phyloP scores from a whole-genome alignment of 2,329 filamentous ascomycete species.

The Talaromyces sp. region DNA sequence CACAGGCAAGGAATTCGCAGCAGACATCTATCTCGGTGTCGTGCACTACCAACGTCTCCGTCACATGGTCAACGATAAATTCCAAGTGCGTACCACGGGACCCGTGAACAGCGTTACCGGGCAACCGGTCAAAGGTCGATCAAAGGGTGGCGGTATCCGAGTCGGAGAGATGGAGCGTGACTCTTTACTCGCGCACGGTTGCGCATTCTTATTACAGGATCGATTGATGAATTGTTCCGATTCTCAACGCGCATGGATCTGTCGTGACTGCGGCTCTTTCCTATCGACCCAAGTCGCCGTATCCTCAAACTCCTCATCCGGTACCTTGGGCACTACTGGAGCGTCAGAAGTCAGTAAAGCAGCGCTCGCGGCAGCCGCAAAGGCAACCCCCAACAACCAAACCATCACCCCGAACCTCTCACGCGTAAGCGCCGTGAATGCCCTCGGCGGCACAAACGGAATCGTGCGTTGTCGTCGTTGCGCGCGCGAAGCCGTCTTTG shows the following conservation, averaged over 20 bases:
- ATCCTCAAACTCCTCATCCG: slow-evolving; percentile 23
- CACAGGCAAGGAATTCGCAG: slow-evolving; percentile 86
- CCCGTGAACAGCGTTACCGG: slow-evolving; percentile 85
- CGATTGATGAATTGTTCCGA: slow-evolving; percentile 96
- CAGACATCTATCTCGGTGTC: slow-evolving; percentile 93
- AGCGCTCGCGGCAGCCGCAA: slow-evolving; percentile 27
- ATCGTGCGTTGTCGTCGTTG: slow-evolving; percentile 76
- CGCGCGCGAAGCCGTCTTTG: slow-evolving; percentile 57
- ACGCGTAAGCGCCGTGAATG: slow-evolving; percentile 53
- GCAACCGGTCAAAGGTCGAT: slow-evolving; percentile 94
- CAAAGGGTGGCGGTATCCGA: slow-evolving; percentile 95
- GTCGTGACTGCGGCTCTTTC: slow-evolving; percentile 84
- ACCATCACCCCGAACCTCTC: slow-evolving; percentile 1
- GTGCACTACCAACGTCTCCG: slow-evolving; percentile 97
- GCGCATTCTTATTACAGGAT: slow-evolving; percentile 90
- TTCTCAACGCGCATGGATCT: slow-evolving; percentile 84
- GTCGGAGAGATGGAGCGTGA: slow-evolving; percentile 99
- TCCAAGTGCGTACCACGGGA: slow-evolving; percentile 93
- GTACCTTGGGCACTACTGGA: slow-evolving; percentile 20
- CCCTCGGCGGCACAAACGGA: slow-evolving; percentile 53
- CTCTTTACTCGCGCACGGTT: slow-evolving; percentile 88
- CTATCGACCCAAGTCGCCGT: slow-evolving; percentile 65
- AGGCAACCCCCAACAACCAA: slow-evolving; percentile 27
- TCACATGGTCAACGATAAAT: slow-evolving; percentile 99
- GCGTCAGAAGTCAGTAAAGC: slow-evolving; percentile 19